These are phyloP conservation scores for Calocybe gambosa DNA, from an alignment of 1,284 basidiomycete species.

Conservation along the genomic window DNA sequence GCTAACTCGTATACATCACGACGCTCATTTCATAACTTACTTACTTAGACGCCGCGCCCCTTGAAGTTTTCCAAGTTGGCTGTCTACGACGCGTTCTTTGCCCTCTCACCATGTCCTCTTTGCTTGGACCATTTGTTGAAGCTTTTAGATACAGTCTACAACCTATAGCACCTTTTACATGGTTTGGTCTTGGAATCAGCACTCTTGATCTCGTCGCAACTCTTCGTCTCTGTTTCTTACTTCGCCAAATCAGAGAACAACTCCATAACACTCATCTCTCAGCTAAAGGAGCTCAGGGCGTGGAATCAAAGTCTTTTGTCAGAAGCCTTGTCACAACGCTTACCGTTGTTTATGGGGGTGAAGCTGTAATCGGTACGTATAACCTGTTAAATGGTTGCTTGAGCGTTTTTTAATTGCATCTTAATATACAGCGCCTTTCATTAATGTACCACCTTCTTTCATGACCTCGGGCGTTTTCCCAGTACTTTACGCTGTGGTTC, in stretches of 20 bases:
- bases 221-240: conserved; percentile 57
- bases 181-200: conserved; percentile 55
- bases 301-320: conserved; percentile 51
- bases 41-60: too few species aligned
- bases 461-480: conserved; percentile 59
- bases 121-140: conserved; percentile 39
- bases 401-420: conserved; percentile 4
- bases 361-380: conserved; percentile 53
- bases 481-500: conserved; percentile 44
- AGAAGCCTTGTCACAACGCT: conserved; percentile 52
- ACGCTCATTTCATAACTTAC: too few species aligned
- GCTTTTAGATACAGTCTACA: conserved; percentile 47
- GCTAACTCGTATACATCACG: not conserved
- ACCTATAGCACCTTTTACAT: conserved; percentile 63
- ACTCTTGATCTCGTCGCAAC: conserved; percentile 61
- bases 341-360: conserved; percentile 68
- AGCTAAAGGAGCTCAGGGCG: conserved; percentile 24
- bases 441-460: conserved; percentile 63
- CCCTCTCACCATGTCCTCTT: conserved; percentile 22
- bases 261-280: conserved; percentile 38
- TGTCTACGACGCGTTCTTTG: too few species aligned
- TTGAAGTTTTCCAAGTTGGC: too few species aligned
- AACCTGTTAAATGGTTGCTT: too few species aligned
- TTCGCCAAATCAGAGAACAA: conserved; percentile 60
- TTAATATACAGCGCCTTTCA: conserved; percentile 46